phyloP scores from a whole-genome alignment of 163 green algal species.

The Trebouxia gelatinosa region DNA sequence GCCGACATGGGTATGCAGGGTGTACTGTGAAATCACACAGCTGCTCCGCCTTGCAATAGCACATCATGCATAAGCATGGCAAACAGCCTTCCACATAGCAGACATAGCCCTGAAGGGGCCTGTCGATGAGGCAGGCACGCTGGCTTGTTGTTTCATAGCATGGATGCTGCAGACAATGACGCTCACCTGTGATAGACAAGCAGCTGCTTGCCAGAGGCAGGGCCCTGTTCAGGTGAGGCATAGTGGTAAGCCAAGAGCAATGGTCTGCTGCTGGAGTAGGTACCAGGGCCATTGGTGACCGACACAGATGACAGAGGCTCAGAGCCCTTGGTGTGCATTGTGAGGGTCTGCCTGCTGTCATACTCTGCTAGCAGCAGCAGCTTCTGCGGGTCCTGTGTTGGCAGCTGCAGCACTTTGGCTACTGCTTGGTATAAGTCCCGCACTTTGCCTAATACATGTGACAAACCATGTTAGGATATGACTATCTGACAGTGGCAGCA shows the following conservation, averaged over 20 bases:
- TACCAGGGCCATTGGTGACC: constrained; percentile 1
- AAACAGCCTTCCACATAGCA: not conserved
- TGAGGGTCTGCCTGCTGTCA: not conserved
- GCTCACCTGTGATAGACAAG: constrained; percentile 46
- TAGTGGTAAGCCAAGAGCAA: constrained; percentile 49
- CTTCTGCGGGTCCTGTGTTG: constrained; percentile 27
- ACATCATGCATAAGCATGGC: not conserved
- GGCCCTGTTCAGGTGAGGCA: constrained; percentile 28
- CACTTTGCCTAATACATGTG: constrained; percentile 50
- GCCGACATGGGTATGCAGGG: no score
- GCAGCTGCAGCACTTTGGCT: constrained; percentile 31
- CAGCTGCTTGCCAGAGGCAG: constrained; percentile 31
- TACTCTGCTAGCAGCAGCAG: constrained; percentile 53
- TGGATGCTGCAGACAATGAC: not conserved
- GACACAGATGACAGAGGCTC: not conserved
- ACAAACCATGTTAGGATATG: no score
- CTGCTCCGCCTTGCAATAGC: not conserved
- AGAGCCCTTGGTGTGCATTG: constrained; percentile 9
- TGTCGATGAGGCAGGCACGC: no score
- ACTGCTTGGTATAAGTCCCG: constrained; percentile 54
- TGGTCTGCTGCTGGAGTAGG: constrained; percentile 3
- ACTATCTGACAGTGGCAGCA: no score
- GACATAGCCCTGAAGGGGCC: no score
- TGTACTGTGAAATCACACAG: no score
- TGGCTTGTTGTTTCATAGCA: not conserved